Evolutionary conservation across 805 yeast genomes (phyloP).

Genomic region (Zygotorulaspora chibaensis): DNA sequence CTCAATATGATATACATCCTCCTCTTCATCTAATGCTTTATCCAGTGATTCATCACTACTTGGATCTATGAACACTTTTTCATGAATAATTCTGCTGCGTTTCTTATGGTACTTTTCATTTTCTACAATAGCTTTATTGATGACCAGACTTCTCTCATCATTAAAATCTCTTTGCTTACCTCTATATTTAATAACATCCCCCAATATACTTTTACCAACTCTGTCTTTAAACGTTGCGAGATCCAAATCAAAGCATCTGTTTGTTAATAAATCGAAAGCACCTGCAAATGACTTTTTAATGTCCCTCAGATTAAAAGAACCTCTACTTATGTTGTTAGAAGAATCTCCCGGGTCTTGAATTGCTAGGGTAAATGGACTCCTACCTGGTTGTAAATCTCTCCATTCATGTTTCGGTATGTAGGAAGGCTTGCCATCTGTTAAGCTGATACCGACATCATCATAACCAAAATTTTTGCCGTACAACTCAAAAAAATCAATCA

Average conservation of each 20-base stretch:
- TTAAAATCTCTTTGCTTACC: conserved; percentile 74
- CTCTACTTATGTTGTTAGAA: conserved; percentile 74
- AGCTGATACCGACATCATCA: conserved; percentile 67
- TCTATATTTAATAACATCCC: conserved; percentile 69
- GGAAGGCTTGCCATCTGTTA: conserved; percentile 49
- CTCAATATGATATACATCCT: conserved; percentile 20
- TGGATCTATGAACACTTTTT: conserved; percentile 20
- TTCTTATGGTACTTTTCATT: conserved; percentile 31
- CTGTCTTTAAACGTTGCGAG: conserved; percentile 61
- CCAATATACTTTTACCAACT: conserved; percentile 68
- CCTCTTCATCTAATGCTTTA: conserved; percentile 22
- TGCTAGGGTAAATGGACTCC: conserved; percentile 57
- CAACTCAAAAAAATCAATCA: conserved; percentile 88
- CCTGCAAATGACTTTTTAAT: conserved; percentile 84
- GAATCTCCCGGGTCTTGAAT: conserved; percentile 89
- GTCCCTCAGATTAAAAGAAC: conserved; percentile 74
- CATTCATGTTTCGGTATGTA: conserved; percentile 59
- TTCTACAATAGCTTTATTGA: conserved; percentile 51
- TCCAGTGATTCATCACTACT: conserved; percentile 25
- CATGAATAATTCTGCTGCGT: conserved; percentile 21
- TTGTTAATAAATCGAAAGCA: conserved; percentile 72
- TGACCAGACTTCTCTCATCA: conserved; percentile 64
- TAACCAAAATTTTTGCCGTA: conserved; percentile 89
- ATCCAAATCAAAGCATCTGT: conserved; percentile 70
- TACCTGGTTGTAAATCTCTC: conserved; percentile 38